Conservation (phyloP, 1,284 basidiomycete species). For the Hemileia vastatrix region DNA sequence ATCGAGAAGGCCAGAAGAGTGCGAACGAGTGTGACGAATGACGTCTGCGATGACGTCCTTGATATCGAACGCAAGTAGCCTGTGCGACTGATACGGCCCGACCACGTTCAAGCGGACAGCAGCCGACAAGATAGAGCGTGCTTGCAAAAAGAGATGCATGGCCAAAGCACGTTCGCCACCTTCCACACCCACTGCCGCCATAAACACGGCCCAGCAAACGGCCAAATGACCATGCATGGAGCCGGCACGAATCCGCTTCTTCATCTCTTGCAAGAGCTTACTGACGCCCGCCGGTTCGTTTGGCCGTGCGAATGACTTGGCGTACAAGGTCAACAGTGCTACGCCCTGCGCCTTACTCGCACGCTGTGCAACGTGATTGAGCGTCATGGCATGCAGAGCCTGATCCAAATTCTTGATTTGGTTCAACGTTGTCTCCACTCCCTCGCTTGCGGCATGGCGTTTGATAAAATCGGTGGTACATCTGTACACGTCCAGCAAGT, state of each 20-base stretch:
- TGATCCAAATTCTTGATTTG: slow-evolving; percentile 58
- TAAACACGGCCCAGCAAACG: too few relatives aligned
- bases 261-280: too few relatives aligned
- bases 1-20: too few relatives aligned
- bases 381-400: slow-evolving; percentile 70
- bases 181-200: too few relatives aligned
- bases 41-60: slow-evolving; percentile 57
- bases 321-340: slow-evolving; percentile 78
- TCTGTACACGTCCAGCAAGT: too few relatives aligned
- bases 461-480: too few relatives aligned
- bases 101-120: slow-evolving; percentile 81
- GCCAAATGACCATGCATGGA: too few relatives aligned
- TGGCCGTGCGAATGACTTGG: slow-evolving; percentile 74
- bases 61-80: slow-evolving; percentile 66
- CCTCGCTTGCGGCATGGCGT: slow-evolving; percentile 2
- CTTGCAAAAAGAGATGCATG: slow-evolving; percentile 85
- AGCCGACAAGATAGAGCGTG: slow-evolving; percentile 75
- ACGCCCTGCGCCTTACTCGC: slow-evolving; percentile 86
- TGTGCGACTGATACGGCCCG: slow-evolving; percentile 87
- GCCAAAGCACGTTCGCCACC: slow-evolving; percentile 69
- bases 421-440: slow-evolving; percentile 38
- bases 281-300: too few relatives aligned
- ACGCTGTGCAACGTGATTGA: slow-evolving; percentile 78
- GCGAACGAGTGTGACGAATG: too few relatives aligned
- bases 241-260: too few relatives aligned